These are phyloP conservation scores for Yamadazyma akitaensis DNA, from an alignment of 805 yeast species.

Conservation along the genomic window DNA sequence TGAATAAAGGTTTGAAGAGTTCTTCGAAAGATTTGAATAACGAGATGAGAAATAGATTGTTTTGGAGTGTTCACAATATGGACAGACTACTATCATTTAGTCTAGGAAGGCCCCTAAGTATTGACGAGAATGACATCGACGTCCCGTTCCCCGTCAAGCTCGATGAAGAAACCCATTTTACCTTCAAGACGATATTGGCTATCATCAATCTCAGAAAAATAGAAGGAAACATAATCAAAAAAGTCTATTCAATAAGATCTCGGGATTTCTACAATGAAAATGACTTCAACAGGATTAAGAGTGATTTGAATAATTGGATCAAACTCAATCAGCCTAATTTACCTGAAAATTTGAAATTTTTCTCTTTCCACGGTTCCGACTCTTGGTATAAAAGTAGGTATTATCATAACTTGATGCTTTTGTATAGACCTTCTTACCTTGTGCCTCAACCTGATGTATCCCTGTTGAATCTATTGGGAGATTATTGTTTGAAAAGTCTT, in stretches of 20 bases:
- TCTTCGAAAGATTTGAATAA: constrained; percentile 20
- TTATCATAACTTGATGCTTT: constrained; percentile 42
- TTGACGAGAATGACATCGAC: constrained; percentile 50
- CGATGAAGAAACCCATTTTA: constrained; percentile 39
- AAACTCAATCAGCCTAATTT: constrained; percentile 26
- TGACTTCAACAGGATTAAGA: constrained; percentile 1
- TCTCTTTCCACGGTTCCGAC: constrained; percentile 24
- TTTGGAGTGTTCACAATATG: constrained; percentile 49
- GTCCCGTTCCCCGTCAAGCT: constrained; percentile 40
- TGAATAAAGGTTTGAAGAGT: constrained; percentile 34
- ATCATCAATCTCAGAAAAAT: constrained; percentile 44
- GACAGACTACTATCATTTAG: constrained; percentile 48
- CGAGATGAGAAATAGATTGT: constrained; percentile 44
- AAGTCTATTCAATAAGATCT: constrained; percentile 45
- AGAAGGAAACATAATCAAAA: constrained; percentile 45
- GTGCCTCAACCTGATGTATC: constrained; percentile 43
- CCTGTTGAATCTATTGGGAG: constrained; percentile 41
- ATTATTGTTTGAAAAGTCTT: constrained; percentile 44
- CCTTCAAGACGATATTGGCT: constrained; percentile 36
- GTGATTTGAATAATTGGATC: constrained; percentile 25
- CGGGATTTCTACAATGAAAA: constrained; percentile 19
- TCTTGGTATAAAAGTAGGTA: constrained; percentile 42
- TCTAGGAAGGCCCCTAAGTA: constrained; percentile 46
- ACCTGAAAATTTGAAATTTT: constrained; percentile 34
- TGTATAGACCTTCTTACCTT: constrained; percentile 50